A percentile compares a stretch with the other conserved stretches of the same genome.
Conservation (phyloP, 441 rosid species). For the Cnidoscolus chayamansa region DNA sequence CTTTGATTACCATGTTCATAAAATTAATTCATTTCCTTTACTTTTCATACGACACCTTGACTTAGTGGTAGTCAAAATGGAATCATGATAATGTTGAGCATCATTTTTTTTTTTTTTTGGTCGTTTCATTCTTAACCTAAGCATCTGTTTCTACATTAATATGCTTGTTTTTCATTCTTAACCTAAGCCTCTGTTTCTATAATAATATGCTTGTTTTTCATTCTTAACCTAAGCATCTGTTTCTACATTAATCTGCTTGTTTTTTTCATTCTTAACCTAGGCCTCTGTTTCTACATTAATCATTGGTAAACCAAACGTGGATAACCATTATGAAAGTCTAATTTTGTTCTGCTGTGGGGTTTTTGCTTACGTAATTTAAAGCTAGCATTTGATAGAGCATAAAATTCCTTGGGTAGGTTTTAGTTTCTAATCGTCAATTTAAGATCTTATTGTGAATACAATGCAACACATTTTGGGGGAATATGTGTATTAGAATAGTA, state of each 20-base stretch:
- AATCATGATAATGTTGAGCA: not conserved
- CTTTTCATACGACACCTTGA: not conserved
- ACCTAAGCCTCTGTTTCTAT: not conserved
- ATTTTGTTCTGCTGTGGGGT: not conserved
- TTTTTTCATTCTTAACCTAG: not conserved
- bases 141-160: not conserved
- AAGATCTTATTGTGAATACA: not conserved
- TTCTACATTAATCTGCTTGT: not conserved
- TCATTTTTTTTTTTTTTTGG: not conserved
- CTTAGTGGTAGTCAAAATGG: not conserved
- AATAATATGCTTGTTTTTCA: too few relatives aligned
- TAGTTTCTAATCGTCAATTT: not conserved
- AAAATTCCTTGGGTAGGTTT: not conserved
- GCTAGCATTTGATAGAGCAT: not conserved
- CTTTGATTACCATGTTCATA: not conserved
- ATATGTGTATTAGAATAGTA: not conserved
- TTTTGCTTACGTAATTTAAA: not conserved
- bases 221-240: not conserved
- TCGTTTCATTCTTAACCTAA: too few relatives aligned
- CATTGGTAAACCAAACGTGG: not conserved
- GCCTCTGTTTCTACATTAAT: not conserved
- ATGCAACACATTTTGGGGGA: not conserved
- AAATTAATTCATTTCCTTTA: not conserved
- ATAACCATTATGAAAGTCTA: not conserved
- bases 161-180: not conserved